Evolutionary conservation across 139 green algal genomes (phyloP).

Genomic region (Chlorella vulgaris): DNA sequence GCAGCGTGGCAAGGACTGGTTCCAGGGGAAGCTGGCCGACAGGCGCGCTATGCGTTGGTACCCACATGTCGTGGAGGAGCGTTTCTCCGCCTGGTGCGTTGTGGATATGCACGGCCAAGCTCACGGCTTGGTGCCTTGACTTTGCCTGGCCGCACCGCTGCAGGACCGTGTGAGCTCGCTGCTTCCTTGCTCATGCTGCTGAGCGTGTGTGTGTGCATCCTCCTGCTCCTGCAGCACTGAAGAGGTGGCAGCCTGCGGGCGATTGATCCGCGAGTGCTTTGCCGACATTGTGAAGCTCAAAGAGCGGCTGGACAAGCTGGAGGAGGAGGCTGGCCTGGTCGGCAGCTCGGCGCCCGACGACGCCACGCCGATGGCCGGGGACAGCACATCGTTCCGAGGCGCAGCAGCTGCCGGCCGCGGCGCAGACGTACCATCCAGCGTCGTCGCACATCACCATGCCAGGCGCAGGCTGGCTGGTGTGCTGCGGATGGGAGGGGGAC

Average conservation of each 20-base stretch:
- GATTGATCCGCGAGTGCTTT: conserved; percentile 58
- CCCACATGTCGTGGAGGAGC: too few species aligned
- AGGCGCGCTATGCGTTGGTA: too few species aligned
- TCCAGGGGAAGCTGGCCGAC: background rate
- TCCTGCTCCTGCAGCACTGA: conserved; percentile 20
- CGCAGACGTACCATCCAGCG: background rate
- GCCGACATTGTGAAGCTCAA: conserved; percentile 47
- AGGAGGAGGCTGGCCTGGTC: conserved; percentile 13
- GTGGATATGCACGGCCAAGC: too few species aligned
- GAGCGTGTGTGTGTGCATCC: too few species aligned
- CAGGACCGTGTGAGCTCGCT: too few species aligned
- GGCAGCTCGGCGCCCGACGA: background rate
- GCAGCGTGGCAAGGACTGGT: background rate
- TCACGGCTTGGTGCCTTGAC: too few species aligned
- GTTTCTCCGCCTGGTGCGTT: too few species aligned
- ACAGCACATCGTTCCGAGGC: background rate
- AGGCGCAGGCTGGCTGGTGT: conserved; percentile 6
- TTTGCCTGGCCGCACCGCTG: too few species aligned
- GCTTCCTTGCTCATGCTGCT: too few species aligned
- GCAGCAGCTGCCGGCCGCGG: background rate
- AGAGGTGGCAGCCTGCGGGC: conserved; percentile 45
- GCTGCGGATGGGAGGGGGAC: conserved; percentile 32
- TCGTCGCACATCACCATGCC: conserved; percentile 21
- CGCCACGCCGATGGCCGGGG: background rate
- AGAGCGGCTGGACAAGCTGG: conserved; percentile 39